Base-by-base conservation (phyloP, 176 grass and related monocot genomes). In the Dendrocalamus sinicus region DNA sequence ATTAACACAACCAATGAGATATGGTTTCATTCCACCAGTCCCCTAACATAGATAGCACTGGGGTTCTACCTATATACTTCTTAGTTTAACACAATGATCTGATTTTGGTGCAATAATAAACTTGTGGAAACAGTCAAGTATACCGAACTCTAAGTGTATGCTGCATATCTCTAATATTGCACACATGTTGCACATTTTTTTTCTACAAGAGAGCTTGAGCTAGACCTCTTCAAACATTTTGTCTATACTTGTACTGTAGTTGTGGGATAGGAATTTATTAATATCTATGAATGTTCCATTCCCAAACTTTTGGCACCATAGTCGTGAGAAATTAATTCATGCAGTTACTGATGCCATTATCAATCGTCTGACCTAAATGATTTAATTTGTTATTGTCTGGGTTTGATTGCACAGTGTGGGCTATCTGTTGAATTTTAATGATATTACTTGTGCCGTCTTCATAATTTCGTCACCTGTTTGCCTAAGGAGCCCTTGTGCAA, bases 291-390 rank as follows among this genome's bases (percentile, higher is more conserved):
- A 41, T 58, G 17, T 82, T 19, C 6, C 37, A 82, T 68, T 58
- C 22, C 15, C 35, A 71, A 58, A 70, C 22, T 43, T 72, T 26
- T 63, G 30, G 59, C 37, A 68, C 50, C 0, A 22, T 57, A 44
- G 19, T 58, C 35, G 19, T 82, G 35, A 70, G 35, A 82, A 81
- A 70, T 70, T 32, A 44, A 54, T 69, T 22, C 20, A 12, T 12
- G 37, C 66, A 82, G 30, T 70, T 55, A 17, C 13, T 81, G 24
- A 8, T 55, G 6, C 47, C 24, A 68, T 16, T 20, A 62, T 52
- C 44, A 72, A 41, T 41, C 53, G 8, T 64, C 68, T 45, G 85
- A 54, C 45, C 41, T 73, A 54, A 86, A 80, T 72, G 45, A 10
- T 80, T 67, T 32, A 14, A 7, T 79, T 65, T 66, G 16, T 22